A percentile compares a stretch with the other conserved stretches of the same genome.
Conservation (phyloP, 768 basidiomycete genomes). For the Auricularia sp. region DNA sequence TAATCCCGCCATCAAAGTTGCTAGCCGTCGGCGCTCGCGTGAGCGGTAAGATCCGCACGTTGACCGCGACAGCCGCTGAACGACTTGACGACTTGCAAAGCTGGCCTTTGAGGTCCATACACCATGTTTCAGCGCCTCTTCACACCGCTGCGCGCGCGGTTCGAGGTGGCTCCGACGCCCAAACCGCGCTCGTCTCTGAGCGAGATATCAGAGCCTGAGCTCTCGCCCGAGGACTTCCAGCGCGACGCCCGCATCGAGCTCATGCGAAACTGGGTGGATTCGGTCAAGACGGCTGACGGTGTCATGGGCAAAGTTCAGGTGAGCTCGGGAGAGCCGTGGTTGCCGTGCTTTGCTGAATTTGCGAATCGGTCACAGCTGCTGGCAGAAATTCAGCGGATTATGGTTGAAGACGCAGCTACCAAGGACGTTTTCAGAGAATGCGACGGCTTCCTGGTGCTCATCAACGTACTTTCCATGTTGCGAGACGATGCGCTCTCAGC, state of each 20-base stretch:
- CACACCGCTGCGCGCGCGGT: conserved; percentile 46
- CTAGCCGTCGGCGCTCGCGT: no score
- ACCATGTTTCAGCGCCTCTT: conserved; percentile 49
- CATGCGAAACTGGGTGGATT: conserved; percentile 61
- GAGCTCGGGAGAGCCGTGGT: conserved; percentile 10
- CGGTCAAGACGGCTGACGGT: conserved; percentile 49
- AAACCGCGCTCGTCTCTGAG: conserved; percentile 11
- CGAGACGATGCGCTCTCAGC: conserved; percentile 13
- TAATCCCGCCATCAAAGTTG: no score
- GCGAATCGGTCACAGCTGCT: conserved; percentile 35
- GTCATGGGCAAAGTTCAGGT: conserved; percentile 44
- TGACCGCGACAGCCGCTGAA: neutral
- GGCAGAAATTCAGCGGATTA: conserved; percentile 53
- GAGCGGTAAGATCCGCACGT: neutral
- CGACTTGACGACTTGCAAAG: neutral
- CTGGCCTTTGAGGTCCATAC: neutral
- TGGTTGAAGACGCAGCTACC: conserved; percentile 53
- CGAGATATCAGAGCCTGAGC: neutral
- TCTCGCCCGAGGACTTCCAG: conserved; percentile 57
- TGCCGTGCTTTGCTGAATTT: neutral
- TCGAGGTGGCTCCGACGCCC: conserved; percentile 34
- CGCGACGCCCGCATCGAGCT: conserved; percentile 60
- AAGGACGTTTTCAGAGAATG: conserved; percentile 72
- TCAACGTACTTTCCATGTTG: conserved; percentile 60
- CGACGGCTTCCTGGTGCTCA: conserved; percentile 69